phyloP scores from a whole-genome alignment of 2,329 filamentous ascomycete genomes.

The Dactylellina drechsleri region DNA sequence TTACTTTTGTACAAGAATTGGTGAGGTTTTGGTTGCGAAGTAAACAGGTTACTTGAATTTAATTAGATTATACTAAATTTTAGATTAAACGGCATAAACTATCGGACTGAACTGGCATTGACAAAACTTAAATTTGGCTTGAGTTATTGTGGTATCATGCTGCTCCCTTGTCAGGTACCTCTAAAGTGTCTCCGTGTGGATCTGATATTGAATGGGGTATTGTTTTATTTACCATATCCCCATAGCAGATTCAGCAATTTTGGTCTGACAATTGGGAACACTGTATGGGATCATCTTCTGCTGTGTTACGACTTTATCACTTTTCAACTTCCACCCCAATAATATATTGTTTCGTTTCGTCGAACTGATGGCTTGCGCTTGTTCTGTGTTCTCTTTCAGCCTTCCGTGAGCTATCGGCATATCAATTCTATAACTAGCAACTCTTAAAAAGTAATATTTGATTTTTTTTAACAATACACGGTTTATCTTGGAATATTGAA shows the following conservation, averaged over 20 bases:
- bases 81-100: neutral
- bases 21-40: no score
- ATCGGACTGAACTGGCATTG: conserved; percentile 2
- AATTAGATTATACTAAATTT: neutral
- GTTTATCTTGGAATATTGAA: neutral
- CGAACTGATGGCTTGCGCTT: neutral
- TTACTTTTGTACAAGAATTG: no score
- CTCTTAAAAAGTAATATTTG: neutral
- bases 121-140: neutral
- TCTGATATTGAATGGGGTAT: neutral
- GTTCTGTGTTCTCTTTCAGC: neutral
- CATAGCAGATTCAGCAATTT: neutral
- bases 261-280: neutral
- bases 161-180: neutral
- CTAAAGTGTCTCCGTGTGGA: neutral
- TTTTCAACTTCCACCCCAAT: neutral
- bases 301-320: neutral
- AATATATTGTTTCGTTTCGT: neutral
- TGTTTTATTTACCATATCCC: neutral
- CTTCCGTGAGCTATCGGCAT: neutral
- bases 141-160: neutral
- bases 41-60: no score
- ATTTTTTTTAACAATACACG: neutral
- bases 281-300: neutral
- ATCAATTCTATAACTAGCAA: neutral